phyloP scores from a whole-genome alignment of 2,329 filamentous ascomycete genomes.

The Ceratocystis variospora region DNA sequence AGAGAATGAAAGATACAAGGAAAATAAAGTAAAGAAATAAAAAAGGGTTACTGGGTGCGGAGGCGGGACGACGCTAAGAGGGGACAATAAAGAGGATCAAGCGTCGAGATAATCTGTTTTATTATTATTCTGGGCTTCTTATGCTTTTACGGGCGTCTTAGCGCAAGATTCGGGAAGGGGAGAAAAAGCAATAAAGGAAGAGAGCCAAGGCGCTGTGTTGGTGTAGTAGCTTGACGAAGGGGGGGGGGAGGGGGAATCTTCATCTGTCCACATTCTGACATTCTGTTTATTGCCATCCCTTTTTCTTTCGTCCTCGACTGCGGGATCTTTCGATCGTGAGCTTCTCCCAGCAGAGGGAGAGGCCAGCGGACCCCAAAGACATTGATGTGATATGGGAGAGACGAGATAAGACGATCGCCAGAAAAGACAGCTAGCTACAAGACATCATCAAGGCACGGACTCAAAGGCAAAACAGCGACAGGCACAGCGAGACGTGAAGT shows the following conservation, averaged over 20 bases:
- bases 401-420: no score
- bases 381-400: neutral
- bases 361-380: neutral
- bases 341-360: neutral
- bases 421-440: no score
- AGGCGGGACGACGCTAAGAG: neutral
- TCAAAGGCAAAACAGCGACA: neutral
- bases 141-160: neutral
- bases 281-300: neutral
- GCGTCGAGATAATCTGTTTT: neutral
- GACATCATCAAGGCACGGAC: no score
- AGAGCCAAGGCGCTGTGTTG: neutral
- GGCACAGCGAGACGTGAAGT: neutral
- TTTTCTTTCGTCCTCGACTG: neutral
- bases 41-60: neutral
- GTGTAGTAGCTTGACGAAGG: no score
- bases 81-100: conserved; percentile 7
- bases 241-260: no score
- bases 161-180: neutral
- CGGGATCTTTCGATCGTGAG: neutral
- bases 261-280: no score
- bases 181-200: neutral
- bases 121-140: neutral
- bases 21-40: neutral
- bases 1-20: neutral